Evolutionary conservation across 441 rosid genomes (phyloP).

Genomic region (Pelargonium citronellum): DNA sequence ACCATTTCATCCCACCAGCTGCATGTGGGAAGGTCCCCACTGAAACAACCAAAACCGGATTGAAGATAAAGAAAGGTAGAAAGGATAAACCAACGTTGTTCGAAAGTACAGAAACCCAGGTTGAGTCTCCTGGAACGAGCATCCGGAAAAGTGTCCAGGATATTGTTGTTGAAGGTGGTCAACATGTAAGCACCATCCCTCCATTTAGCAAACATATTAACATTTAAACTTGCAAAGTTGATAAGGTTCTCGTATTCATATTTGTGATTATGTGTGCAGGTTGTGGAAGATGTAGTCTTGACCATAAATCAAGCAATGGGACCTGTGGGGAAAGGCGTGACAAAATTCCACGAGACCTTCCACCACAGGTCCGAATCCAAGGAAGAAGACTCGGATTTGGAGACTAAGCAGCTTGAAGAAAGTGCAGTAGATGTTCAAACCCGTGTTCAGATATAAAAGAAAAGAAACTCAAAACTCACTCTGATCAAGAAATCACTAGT

Average conservation of each 20-base stretch:
- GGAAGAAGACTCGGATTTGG: constrained; percentile 29
- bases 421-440: constrained; percentile 3
- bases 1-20: constrained; percentile 35
- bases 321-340: constrained; percentile 77
- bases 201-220: not conserved
- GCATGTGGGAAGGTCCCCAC: constrained; percentile 34
- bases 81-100: constrained; percentile 30
- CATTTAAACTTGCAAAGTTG: too few relatives aligned
- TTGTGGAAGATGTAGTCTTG: constrained; percentile 68
- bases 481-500: not conserved
- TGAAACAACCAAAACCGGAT: constrained; percentile 34
- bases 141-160: constrained; percentile 77
- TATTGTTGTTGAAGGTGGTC: constrained; percentile 72
- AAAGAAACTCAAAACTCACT: not conserved
- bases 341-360: constrained; percentile 62
- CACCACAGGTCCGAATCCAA: constrained; percentile 37
- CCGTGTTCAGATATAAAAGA: not conserved
- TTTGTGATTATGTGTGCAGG: constrained; percentile 30
- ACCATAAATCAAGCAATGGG: constrained; percentile 84
- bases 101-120: constrained; percentile 42
- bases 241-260: not conserved
- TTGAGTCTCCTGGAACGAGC: constrained; percentile 73
- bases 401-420: constrained; percentile 17
- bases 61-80: constrained; percentile 34
- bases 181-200: constrained; percentile 35